Evolutionary conservation across 805 yeast genomes (phyloP), one percentile per base, ranked within the genome.

Genomic region (Kluyveromyces wickerhamii): DNA sequence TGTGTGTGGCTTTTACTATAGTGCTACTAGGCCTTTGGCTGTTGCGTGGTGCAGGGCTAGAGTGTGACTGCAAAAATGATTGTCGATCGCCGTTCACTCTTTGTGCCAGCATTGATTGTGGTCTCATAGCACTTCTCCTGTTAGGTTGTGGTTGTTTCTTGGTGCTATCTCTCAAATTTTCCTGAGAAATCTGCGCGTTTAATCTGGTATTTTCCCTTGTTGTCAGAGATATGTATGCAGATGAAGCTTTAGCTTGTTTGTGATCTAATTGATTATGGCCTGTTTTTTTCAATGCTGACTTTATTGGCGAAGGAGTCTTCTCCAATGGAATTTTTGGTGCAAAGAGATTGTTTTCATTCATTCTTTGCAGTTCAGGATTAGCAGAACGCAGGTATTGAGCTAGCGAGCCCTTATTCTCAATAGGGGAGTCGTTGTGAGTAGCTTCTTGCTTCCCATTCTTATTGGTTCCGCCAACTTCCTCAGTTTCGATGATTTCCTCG

Each of bases 181-280:
- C 60, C n/a, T 61, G 49, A 5, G 77, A 67, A 49, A 74, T 52
- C 40, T 71, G 69, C 1, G 89, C 80, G 57, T 82, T 82, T 37
- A 79, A 51, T 39, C 87, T 66, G 0, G 92, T 82, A 53, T 82
- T 82, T 49, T 81, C 87, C 1, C 88, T 88, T 0, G 92, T 82
- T 1, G 88, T 69, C 35, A 79, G 57, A 0, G 84, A 76, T 28
- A 79, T 50, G 46, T 79, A 79, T 0, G 83, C 83, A 2, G 80
- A 65, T 4, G 63, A 52, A 38, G 34, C 15, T 39, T 16, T 7
- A 11, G 34, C 28, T 22, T 42, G 41, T 7, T 42, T 18, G 19
- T 44, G 59, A 40, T 33, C 54, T 31, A 25, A 37, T 25, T 21
- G 41, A 35, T 37, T 27, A 19, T 40, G 47, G 4, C 48, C 35